Conservation (phyloP, 306 rosid species). For the Acmispon strigosus region DNA sequence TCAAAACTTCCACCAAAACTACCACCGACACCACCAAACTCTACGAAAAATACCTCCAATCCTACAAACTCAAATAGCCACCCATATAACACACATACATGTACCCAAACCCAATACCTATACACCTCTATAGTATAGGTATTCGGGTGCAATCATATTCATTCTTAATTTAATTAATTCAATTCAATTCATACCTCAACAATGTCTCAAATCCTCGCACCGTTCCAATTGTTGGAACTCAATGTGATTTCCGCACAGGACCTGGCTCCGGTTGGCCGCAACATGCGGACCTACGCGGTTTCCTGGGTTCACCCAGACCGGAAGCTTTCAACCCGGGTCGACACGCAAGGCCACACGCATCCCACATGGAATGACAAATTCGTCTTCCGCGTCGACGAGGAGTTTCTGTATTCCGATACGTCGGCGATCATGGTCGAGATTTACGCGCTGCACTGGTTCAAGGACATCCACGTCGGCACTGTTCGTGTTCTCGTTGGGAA, state of each 20-base stretch:
- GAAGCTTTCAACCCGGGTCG: slow-evolving; percentile 71
- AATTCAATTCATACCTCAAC: too few relatives aligned
- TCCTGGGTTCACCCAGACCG: slow-evolving; percentile 79
- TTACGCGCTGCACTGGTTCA: slow-evolving; percentile 85
- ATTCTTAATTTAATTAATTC: too few relatives aligned
- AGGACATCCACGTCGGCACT: slow-evolving; percentile 76
- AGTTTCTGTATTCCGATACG: slow-evolving; percentile 50
- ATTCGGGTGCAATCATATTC: neutral
- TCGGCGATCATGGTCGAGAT: slow-evolving; percentile 80
- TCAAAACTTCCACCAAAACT: slow-evolving; percentile 1
- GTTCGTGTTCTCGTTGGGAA: slow-evolving; percentile 68
- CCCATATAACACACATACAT: neutral
- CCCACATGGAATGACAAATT: slow-evolving; percentile 96
- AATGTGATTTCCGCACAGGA: slow-evolving; percentile 81
- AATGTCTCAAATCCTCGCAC: slow-evolving; percentile 45
- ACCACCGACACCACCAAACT: neutral
- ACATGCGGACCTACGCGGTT: slow-evolving; percentile 76
- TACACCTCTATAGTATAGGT: neutral
- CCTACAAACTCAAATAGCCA: slow-evolving; percentile 15
- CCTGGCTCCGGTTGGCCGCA: slow-evolving; percentile 44
- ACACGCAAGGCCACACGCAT: slow-evolving; percentile 58
- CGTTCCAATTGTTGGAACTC: slow-evolving; percentile 71
- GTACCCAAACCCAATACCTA: neutral
- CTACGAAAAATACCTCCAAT: neutral
- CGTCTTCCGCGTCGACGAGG: slow-evolving; percentile 76